These are phyloP conservation scores for Penicillium rolfsii DNA, from an alignment of 2,329 filamentous ascomycete species.

Conservation along the genomic window DNA sequence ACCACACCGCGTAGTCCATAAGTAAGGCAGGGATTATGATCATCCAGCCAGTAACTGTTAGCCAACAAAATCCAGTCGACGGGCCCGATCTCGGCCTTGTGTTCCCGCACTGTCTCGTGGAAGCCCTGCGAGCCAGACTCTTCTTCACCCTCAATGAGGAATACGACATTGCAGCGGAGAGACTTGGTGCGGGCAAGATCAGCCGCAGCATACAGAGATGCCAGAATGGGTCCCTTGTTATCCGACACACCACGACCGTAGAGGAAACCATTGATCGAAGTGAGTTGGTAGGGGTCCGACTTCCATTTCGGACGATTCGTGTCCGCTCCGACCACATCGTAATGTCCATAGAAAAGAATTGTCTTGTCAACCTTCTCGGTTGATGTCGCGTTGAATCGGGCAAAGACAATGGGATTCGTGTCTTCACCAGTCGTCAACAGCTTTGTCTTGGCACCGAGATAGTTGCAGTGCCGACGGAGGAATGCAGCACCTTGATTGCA, in stretches of 20 bases:
- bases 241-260: constrained; percentile 97
- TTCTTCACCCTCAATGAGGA: constrained; percentile 95
- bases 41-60: constrained; percentile 98
- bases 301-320: constrained; percentile 81
- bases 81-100: constrained; percentile 83
- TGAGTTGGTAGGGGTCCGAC: constrained; percentile 85
- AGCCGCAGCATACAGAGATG: constrained; percentile 89
- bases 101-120: constrained; percentile 74
- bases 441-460: constrained; percentile 84
- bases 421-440: constrained; percentile 80
- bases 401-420: constrained; percentile 91
- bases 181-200: constrained; percentile 83
- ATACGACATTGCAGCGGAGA: constrained; percentile 85
- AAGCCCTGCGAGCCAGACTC: constrained; percentile 93
- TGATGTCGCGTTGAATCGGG: constrained; percentile 78
- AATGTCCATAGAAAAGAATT: constrained; percentile 96
- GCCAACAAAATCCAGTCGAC: constrained; percentile 94
- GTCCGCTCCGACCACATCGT: constrained; percentile 93
- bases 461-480: constrained; percentile 85
- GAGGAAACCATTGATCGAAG: constrained; percentile 86
- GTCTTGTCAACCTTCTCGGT: constrained; percentile 72
- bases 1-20: constrained; percentile 93
- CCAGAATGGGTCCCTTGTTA: constrained; percentile 95
- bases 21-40: constrained; percentile 91
- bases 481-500: constrained; percentile 92